phyloP scores from a whole-genome alignment of 2,329 filamentous ascomycete genomes.

The Fonsecaea pugnacius region DNA sequence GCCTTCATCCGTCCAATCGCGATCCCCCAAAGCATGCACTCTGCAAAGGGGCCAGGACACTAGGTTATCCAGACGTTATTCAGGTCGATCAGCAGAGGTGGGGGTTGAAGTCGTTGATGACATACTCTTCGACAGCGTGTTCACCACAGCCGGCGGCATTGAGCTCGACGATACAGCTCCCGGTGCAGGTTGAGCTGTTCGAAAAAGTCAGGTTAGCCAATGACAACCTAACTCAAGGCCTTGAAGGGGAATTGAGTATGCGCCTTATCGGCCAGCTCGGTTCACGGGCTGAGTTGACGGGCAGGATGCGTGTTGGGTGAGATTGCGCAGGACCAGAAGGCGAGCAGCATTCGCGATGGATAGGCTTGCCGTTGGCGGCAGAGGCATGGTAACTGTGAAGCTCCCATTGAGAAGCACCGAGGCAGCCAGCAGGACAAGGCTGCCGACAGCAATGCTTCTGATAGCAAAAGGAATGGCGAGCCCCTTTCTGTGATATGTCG shows the following conservation, averaged over 20 bases:
- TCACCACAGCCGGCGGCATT: slow-evolving; percentile 11
- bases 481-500: neutral
- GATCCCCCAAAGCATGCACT: slow-evolving; percentile 19
- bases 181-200: slow-evolving; percentile 22
- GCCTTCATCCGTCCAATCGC: slow-evolving; percentile 7
- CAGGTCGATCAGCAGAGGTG: slow-evolving; percentile 14
- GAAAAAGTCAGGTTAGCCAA: neutral
- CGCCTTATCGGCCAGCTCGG: slow-evolving; percentile 6
- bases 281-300: neutral
- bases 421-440: neutral
- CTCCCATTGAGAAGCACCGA: neutral
- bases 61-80: slow-evolving; percentile 23
- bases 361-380: neutral
- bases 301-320: neutral
- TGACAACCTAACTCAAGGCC: neutral
- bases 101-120: slow-evolving; percentile 1
- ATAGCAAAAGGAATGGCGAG: neutral
- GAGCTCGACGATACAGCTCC: slow-evolving; percentile 24
- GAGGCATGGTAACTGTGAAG: neutral
- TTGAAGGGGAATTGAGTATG: neutral
- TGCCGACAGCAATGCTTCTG: neutral
- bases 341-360: neutral
- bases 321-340: slow-evolving; percentile 1
- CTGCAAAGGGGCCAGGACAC: slow-evolving; percentile 18
- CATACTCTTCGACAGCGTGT: slow-evolving; percentile 1